Evolutionary conservation across 2,329 filamentous ascomycete genomes (phyloP).

Genomic region (Albophoma yamanashiensis): DNA sequence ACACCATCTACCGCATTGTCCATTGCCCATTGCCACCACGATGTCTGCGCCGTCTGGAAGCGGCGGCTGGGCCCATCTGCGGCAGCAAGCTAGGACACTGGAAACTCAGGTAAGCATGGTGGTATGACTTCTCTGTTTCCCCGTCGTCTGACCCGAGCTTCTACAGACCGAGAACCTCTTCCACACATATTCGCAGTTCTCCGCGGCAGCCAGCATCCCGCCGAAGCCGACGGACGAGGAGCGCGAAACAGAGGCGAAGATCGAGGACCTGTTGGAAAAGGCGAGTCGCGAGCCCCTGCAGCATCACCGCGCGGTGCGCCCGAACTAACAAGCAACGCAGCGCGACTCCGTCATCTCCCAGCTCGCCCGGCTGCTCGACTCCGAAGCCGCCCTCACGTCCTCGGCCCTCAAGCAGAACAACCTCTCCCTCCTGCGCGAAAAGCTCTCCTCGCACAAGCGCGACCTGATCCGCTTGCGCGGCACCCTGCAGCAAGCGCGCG

Average conservation of each 20-base stretch:
- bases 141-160: not conserved
- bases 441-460: slow-evolving; percentile 75
- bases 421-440: slow-evolving; percentile 79
- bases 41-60: slow-evolving; percentile 46
- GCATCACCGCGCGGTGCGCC: slow-evolving; percentile 1
- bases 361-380: slow-evolving; percentile 82
- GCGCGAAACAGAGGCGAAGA: slow-evolving; percentile 62
- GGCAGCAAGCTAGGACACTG: slow-evolving; percentile 79
- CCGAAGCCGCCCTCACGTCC: slow-evolving; percentile 74
- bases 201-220: slow-evolving; percentile 67
- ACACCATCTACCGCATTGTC: not conserved
- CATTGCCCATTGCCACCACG: slow-evolving; percentile 5
- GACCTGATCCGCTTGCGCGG: slow-evolving; percentile 69
- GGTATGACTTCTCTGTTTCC: not conserved
- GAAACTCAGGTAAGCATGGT: slow-evolving; percentile 69
- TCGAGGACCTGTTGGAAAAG: slow-evolving; percentile 77
- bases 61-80: slow-evolving; percentile 82
- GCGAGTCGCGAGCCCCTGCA: slow-evolving; percentile 16
- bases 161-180: slow-evolving; percentile 74
- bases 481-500: slow-evolving; percentile 65
- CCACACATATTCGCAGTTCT: slow-evolving; percentile 85
- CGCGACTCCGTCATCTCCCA: slow-evolving; percentile 73
- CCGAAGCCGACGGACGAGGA: slow-evolving; percentile 81
- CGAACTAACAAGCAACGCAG: slow-evolving; percentile 30
- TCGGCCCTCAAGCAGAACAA: slow-evolving; percentile 98